These are phyloP conservation scores for Parasitella parasitica DNA, from an alignment of 371 early-diverging fungal species.

Conservation along the genomic window DNA sequence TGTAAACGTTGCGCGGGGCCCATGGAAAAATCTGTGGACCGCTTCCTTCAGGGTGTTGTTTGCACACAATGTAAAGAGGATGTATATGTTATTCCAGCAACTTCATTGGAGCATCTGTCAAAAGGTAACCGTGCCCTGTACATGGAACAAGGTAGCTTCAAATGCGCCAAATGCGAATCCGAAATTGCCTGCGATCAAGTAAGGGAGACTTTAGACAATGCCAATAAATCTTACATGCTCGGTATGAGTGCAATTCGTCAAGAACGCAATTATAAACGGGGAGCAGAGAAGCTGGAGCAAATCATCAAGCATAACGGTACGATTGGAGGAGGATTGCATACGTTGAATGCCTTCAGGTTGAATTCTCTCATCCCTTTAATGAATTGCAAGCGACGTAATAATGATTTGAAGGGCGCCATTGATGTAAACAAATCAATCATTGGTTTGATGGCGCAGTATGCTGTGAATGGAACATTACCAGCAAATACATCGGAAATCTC, in stretches of 20 bases:
- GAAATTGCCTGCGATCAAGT: slow-evolving; percentile 32
- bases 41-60: slow-evolving; percentile 65
- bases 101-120: slow-evolving; percentile 28
- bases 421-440: slow-evolving; percentile 54
- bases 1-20: slow-evolving; percentile 65
- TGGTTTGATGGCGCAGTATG: slow-evolving; percentile 35
- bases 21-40: slow-evolving; percentile 64
- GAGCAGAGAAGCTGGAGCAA: slow-evolving; percentile 26
- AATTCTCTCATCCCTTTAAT: slow-evolving; percentile 61
- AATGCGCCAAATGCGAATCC: slow-evolving; percentile 52
- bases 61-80: slow-evolving; percentile 60
- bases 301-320: slow-evolving; percentile 8
- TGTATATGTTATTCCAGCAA: slow-evolving; percentile 64
- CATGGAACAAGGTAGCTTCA: slow-evolving; percentile 32
- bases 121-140: slow-evolving; percentile 10
- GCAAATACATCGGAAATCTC: slow-evolving; percentile 59
- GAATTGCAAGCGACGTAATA: slow-evolving; percentile 49
- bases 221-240: slow-evolving; percentile 26
- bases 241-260: slow-evolving; percentile 35
- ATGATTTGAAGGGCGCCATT: slow-evolving; percentile 57
- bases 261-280: slow-evolving; percentile 32
- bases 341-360: slow-evolving; percentile 42
- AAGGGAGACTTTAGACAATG: slow-evolving; percentile 40
- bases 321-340: slow-evolving; percentile 25
- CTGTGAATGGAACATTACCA: slow-evolving; percentile 44